Evolutionary conservation across 2,329 filamentous ascomycete genomes (phyloP), one percentile per base, ranked within the genome.

Genomic region (Calonectria fujianensis): DNA sequence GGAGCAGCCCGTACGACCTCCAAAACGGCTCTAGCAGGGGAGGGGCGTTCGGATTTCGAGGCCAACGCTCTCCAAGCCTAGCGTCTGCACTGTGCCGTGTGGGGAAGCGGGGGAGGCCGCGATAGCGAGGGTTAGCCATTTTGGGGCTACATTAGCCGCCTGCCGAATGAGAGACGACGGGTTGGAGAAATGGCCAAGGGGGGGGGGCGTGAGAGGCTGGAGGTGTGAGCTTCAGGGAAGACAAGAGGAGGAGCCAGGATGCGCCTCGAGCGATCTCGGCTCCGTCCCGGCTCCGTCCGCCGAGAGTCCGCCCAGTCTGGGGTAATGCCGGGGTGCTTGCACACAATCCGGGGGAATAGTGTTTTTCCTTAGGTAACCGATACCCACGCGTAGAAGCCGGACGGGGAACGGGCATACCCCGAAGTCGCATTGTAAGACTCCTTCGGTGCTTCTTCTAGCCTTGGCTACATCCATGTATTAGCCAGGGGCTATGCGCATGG

Each of bases 281-380:
- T 63, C 57, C 57, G 57, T 63, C n/a, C 57, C 57, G 57, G 57
- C 57, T 63, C 57, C 57, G 57, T 63, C n/a, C 39, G 57, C 57
- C 57, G 57, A 41, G 37, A 41, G 24, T 31, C 35, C 35, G 16
- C 57, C 57, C 37, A 41, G 57, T 63, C 57, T 41, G 57, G 57
- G 57, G 57, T 63, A 63, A 39, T 24, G 20, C 35, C n/a, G 27
- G 54, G 57, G 57, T 45, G 57, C 57, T 63, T 24, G 35, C 35
- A 20, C 35, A 29, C 32, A 54, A 63, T 63, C 57, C 14, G 57
- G 57, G 37, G 57, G 57, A 41, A 41, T 41, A 29, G 57, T 41
- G 57, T 48, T 61, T 63, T 63, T 63, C 31, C 57, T 63, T 63
- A 41, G 57, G 37, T 63, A 63, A 63, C 37, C 7, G 35, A 41